Conservation (phyloP, 371 early-diverging fungal species). For the Lichtheimia corymbifera region DNA sequence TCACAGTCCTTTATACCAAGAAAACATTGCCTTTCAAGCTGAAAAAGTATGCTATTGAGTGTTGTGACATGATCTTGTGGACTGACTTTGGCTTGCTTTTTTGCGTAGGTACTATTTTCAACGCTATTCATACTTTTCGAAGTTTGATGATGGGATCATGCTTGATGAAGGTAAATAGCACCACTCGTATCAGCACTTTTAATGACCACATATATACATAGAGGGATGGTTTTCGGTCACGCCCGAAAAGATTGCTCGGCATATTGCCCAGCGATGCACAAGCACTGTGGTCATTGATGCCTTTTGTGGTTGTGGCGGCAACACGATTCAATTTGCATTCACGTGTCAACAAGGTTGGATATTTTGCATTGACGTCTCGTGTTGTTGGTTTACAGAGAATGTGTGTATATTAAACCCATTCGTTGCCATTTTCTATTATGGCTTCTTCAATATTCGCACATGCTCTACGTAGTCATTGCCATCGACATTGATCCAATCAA, state of each 20-base stretch:
- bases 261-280: conserved; percentile 78
- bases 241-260: conserved; percentile 85
- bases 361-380: too few species aligned
- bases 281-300: conserved; percentile 84
- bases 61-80: not conserved
- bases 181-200: not conserved
- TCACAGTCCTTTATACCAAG: conserved; percentile 26
- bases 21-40: conserved; percentile 28
- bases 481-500: conserved; percentile 88
- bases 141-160: conserved; percentile 82
- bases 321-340: conserved; percentile 93
- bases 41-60: conserved; percentile 24
- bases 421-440: not conserved
- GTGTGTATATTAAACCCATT: not conserved
- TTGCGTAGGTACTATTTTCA: conserved; percentile 79
- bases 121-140: conserved; percentile 79
- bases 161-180: conserved; percentile 73
- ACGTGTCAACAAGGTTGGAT: conserved; percentile 68
- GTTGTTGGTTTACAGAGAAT: too few species aligned
- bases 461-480: conserved; percentile 72
- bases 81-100: not conserved
- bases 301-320: conserved; percentile 96
- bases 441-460: not conserved
- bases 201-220: conserved; percentile 12
- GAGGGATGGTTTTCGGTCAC: conserved; percentile 97